Evolutionary conservation across 768 basidiomycete species (phyloP).

Genomic region (Suillus clintonianus): DNA sequence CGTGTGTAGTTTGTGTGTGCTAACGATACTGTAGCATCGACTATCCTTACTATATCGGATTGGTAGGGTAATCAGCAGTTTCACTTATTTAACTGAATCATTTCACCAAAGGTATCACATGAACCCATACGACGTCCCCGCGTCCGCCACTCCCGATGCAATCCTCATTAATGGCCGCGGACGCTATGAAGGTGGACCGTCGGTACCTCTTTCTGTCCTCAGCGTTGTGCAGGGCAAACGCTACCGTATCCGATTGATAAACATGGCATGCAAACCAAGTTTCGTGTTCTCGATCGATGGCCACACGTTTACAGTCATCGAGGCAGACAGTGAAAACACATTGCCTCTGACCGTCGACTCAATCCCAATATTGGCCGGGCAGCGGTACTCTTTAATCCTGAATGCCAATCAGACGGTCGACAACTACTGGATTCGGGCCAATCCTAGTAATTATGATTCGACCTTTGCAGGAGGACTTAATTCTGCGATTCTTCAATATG

Average conservation of each 20-base stretch:
- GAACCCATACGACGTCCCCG: constrained; percentile 4
- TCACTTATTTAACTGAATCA: background rate
- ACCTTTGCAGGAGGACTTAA: constrained; percentile 31
- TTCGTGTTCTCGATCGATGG: constrained; percentile 22
- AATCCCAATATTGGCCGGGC: constrained; percentile 38
- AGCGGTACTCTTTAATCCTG: constrained; percentile 48
- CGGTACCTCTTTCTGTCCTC: constrained; percentile 31
- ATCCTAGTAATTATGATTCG: constrained; percentile 24
- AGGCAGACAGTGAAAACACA: constrained; percentile 42
- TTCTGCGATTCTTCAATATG: constrained; percentile 16
- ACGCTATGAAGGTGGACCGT: constrained; percentile 24
- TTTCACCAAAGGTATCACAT: constrained; percentile 11
- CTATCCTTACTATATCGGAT: constrained; percentile 31
- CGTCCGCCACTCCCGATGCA: constrained; percentile 24
- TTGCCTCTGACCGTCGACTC: constrained; percentile 38
- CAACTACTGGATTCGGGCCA: constrained; percentile 41
- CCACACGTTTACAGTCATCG: constrained; percentile 34
- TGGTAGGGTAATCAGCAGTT: constrained; percentile 15
- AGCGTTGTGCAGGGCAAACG: constrained; percentile 34
- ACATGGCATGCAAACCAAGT: constrained; percentile 35
- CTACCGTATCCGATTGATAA: constrained; percentile 40
- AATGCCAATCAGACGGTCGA: constrained; percentile 36
- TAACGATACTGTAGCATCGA: constrained; percentile 21
- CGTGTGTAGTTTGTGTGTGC: background rate
- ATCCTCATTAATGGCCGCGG: constrained; percentile 46